phyloP scores from a whole-genome alignment of 192 early-diverging fungal genomes.

The Oehlia diaphana region DNA sequence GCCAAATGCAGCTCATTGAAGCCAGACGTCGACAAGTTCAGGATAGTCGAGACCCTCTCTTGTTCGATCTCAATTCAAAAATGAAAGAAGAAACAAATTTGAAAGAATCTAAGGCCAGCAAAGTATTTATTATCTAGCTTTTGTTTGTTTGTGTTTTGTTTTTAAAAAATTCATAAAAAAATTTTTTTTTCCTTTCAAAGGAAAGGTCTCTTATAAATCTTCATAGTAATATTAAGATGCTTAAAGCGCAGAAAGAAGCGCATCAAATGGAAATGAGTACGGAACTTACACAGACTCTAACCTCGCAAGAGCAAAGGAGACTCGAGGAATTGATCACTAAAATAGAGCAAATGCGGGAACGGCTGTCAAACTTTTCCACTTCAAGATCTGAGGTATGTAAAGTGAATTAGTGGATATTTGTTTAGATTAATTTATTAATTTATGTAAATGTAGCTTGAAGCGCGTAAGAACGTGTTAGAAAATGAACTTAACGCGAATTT shows the following conservation, averaged over 20 bases:
- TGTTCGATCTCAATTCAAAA: conserved; percentile 57
- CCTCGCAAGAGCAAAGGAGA: conserved; percentile 51
- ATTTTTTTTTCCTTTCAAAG: conserved; percentile 27
- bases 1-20: conserved; percentile 56
- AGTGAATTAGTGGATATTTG: neutral
- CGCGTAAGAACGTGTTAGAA: conserved; percentile 68
- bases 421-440: conserved; percentile 19
- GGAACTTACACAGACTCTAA: conserved; percentile 54
- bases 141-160: neutral
- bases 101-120: conserved; percentile 48
- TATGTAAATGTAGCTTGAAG: conserved; percentile 57
- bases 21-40: conserved; percentile 51
- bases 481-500: conserved; percentile 73
- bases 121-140: conserved; percentile 34
- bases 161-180: neutral
- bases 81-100: conserved; percentile 63
- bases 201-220: conserved; percentile 52
- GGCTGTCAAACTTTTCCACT: conserved; percentile 55
- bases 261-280: conserved; percentile 63
- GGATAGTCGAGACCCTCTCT: conserved; percentile 59
- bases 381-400: conserved; percentile 53
- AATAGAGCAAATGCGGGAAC: conserved; percentile 56
- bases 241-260: conserved; percentile 59
- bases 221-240: conserved; percentile 43
- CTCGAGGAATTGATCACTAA: conserved; percentile 51